A percentile compares a stretch with the other conserved stretches of the same genome.
phyloP scores from a whole-genome alignment of 2,329 filamentous ascomycete genomes.

The Arthroderma sp. region DNA sequence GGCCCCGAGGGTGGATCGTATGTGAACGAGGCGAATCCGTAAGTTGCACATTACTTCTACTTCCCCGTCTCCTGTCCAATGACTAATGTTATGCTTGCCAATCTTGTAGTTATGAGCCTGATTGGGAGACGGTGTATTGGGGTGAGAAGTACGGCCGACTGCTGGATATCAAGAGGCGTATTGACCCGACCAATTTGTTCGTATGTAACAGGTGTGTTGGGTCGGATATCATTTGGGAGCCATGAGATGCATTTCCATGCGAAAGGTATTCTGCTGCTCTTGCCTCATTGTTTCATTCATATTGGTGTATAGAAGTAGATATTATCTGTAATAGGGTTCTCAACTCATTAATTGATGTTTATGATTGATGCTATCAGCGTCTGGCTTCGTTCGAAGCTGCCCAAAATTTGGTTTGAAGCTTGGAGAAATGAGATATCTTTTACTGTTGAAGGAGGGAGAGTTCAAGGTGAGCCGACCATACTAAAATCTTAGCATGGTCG shows the following conservation, averaged over 20 bases:
- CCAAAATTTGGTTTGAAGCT: too few relatives aligned
- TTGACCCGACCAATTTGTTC: conserved; percentile 38
- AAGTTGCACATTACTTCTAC: conserved; percentile 3
- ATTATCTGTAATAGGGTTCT: not conserved
- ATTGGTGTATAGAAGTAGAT: not conserved
- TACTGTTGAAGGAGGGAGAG: too few relatives aligned
- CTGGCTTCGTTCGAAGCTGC: too few relatives aligned
- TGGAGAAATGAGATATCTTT: too few relatives aligned
- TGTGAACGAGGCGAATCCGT: conserved; percentile 14
- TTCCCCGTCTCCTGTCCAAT: not conserved
- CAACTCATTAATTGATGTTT: too few relatives aligned
- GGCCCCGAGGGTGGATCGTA: conserved; percentile 18
- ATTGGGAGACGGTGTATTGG: conserved; percentile 20
- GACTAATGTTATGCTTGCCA: not conserved
- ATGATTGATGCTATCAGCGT: too few relatives aligned
- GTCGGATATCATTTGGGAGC: conserved; percentile 17
- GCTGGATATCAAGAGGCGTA: conserved; percentile 31
- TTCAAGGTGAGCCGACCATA: too few relatives aligned
- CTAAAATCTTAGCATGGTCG: too few relatives aligned
- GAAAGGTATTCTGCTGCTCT: not conserved
- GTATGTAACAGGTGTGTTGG: conserved; percentile 39
- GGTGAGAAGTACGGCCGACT: conserved; percentile 33
- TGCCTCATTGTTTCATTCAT: not conserved
- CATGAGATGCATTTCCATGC: conserved; percentile 5
- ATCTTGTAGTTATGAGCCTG: conserved; percentile 16